Base-by-base conservation (phyloP, 1,284 basidiomycete genomes). In the Trametes polyzona region DNA sequence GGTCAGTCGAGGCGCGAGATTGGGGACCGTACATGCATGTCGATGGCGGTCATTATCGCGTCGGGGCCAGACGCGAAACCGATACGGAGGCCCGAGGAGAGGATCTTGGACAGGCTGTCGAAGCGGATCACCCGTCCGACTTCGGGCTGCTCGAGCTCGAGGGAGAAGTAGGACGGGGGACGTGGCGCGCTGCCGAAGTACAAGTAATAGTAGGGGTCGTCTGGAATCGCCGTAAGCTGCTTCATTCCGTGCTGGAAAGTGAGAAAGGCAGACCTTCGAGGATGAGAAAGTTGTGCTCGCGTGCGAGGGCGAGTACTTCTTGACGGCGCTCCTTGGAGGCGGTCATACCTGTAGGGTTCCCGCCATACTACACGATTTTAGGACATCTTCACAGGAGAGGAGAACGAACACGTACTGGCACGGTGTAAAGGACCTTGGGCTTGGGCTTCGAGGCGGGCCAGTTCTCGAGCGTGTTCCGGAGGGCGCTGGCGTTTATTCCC, bases 101-200 rank as follows among this genome's bases (percentile, higher is more conserved):
- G 77, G 39, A 96, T 81, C 77, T 98, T 98, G 58, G 90, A 93
- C 60, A 97, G 80, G 69, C 90, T 92, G 71, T 96, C 94, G 70
- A 95, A 93, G 43, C 94, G 84, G 24, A 95, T 63, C 4, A 95
- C 92, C 14, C 88, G 83, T 4, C 93, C 93, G 23, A 84, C 82
- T 59, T 82, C 79, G 17, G 77, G 73, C 50, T 79, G 75, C 55
- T 83, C 77, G 3, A 71, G 77, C 69, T 96, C 93, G 40, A 95
- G 79, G 40, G 83, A 76, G 71, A 95, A 94, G 74, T 95, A 96
- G 0, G 88, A 92, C 1, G 88, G 84, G 39, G 78, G 82, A 19
- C 81, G 84, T 50, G 79, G 82, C 55, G 76, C 81, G 67, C 76
- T 78, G 60, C 90, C 87, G 57, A 86, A 89, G 74, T 90, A 92